A percentile compares a stretch with the other conserved stretches of the same genome.
Evolutionary conservation across 2,329 filamentous ascomycete genomes (phyloP).

Genomic region (Pseudocercospora vitis): DNA sequence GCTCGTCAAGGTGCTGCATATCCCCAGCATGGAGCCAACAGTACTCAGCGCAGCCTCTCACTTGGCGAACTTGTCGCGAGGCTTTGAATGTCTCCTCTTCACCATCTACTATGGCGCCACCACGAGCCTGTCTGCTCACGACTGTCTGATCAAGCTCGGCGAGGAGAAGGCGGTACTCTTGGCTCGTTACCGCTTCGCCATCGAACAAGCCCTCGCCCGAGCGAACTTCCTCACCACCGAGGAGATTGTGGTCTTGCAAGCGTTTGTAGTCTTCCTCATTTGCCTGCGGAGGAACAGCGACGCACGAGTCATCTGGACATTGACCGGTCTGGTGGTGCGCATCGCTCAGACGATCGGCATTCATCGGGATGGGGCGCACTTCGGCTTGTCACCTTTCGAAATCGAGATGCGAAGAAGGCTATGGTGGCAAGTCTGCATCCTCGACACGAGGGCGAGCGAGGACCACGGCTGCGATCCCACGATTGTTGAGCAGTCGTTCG

Average conservation of each 20-base stretch:
- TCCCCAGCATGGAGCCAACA: slow-evolving; percentile 63
- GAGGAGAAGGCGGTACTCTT: slow-evolving; percentile 54
- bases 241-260: slow-evolving; percentile 62
- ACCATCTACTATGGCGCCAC: slow-evolving; percentile 62
- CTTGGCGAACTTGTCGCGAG: slow-evolving; percentile 56
- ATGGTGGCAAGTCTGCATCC: slow-evolving; percentile 61
- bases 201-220: slow-evolving; percentile 63
- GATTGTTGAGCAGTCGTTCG: slow-evolving; percentile 59
- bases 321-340: slow-evolving; percentile 59
- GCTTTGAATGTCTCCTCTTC: slow-evolving; percentile 61
- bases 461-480: slow-evolving; percentile 64
- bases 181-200: slow-evolving; percentile 60
- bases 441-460: slow-evolving; percentile 62
- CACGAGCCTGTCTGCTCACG: slow-evolving; percentile 51
- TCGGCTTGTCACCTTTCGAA: slow-evolving; percentile 59
- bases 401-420: slow-evolving; percentile 59
- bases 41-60: slow-evolving; percentile 59
- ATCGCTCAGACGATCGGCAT: slow-evolving; percentile 62
- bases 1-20: slow-evolving; percentile 68
- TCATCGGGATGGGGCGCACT: slow-evolving; percentile 59
- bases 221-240: slow-evolving; percentile 64
- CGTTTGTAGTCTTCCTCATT: slow-evolving; percentile 62
- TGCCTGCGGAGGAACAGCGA: slow-evolving; percentile 54
- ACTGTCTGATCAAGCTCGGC: slow-evolving; percentile 52
- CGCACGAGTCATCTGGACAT: slow-evolving; percentile 56